phyloP scores from a whole-genome alignment of 495 filamentous ascomycete species.

The Lepidopterella palustris region DNA sequence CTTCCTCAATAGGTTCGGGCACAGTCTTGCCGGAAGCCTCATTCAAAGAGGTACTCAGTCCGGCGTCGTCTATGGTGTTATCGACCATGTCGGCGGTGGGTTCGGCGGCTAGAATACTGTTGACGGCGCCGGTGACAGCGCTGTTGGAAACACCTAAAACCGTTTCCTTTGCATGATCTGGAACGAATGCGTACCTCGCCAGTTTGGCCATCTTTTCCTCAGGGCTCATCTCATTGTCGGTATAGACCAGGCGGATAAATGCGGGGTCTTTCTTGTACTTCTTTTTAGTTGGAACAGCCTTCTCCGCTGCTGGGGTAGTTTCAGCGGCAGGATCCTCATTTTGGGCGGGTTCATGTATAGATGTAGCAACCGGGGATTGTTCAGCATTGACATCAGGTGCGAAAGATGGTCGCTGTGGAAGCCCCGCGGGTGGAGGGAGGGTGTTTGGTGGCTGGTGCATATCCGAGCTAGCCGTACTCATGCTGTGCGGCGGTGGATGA shows the following conservation, averaged over 20 bases:
- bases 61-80: no score
- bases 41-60: no score
- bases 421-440: constrained; percentile 50
- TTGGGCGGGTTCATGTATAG: no score
- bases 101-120: no score
- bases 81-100: no score
- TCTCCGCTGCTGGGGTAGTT: constrained; percentile 12
- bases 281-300: constrained; percentile 47
- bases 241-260: constrained; percentile 56
- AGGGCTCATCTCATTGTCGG: constrained; percentile 68
- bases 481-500: no score
- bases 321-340: constrained; percentile 31
- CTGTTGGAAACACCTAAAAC: constrained; percentile 28
- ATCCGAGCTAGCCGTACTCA: no score
- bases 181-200: constrained; percentile 67
- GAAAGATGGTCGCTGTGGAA: constrained; percentile 60
- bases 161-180: constrained; percentile 39
- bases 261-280: constrained; percentile 46
- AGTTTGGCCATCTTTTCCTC: constrained; percentile 81
- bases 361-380: no score
- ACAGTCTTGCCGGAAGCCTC: no score
- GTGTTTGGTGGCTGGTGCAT: constrained; percentile 45
- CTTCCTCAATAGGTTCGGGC: no score
- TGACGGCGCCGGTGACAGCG: constrained; percentile 24
- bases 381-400: constrained; percentile 50